Evolutionary conservation across 2,329 filamentous ascomycete genomes (phyloP).

Genomic region (Colletotrichum liriopes): DNA sequence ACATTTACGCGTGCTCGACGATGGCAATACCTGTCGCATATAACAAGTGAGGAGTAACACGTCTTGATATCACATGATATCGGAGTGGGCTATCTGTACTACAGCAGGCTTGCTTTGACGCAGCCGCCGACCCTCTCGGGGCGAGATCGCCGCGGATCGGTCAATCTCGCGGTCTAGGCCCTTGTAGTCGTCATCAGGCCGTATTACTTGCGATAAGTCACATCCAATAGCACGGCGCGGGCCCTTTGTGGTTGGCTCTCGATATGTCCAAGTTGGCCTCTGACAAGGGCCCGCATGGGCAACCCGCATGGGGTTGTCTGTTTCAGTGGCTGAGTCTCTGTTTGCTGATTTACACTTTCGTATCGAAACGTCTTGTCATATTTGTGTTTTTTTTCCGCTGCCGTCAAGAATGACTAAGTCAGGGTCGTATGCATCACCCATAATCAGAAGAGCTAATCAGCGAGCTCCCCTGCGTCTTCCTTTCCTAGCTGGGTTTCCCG

Average conservation of each 20-base stretch:
- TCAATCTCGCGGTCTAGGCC: constrained; percentile 32
- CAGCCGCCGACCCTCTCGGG: constrained; percentile 6
- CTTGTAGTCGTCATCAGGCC: not conserved
- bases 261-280: not conserved
- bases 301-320: constrained; percentile 3
- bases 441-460: not conserved
- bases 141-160: constrained; percentile 26
- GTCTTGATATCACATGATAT: constrained; percentile 25
- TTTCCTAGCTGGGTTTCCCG: not conserved
- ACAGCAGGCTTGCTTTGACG: constrained; percentile 1
- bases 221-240: constrained; percentile 13
- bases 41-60: not conserved
- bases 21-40: not conserved
- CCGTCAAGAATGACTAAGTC: not conserved
- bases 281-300: constrained; percentile 11
- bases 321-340: constrained; percentile 24
- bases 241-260: constrained; percentile 6
- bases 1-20: not conserved
- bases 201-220: constrained; percentile 8
- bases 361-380: constrained; percentile 14
- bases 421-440: not conserved
- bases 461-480: not conserved
- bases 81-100: constrained; percentile 12
- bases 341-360: constrained; percentile 32
- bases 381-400: constrained; percentile 6